Evolutionary conservation across 2,329 filamentous ascomycete species (phyloP), one percentile per base, ranked within the genome.

Genomic region (Verticillium longisporum): DNA sequence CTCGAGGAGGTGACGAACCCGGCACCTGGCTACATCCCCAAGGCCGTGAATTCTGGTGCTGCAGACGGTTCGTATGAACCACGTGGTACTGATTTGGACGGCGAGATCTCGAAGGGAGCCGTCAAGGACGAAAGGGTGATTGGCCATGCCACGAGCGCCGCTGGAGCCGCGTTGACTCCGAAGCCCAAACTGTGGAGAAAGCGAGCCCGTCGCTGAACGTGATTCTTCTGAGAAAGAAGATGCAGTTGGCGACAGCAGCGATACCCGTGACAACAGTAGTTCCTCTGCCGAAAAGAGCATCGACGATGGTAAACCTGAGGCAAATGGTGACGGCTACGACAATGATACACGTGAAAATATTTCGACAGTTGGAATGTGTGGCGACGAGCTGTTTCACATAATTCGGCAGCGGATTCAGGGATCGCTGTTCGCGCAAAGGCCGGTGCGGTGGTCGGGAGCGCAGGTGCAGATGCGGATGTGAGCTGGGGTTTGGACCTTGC

Each of bases 341-440:
- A 34, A 33, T 13, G 53, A 56, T 36, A 18, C 41, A 10, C 57
- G 13, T 21, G 64, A 68, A 50, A 72, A 70, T 61, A 67, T 75
- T 14, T 78, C 76, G 1, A 66, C 71, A 21, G 73, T 79, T 57
- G 77, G 75, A 15, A 70, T 68, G 18, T 80, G 78, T 59, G 78
- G 76, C 26, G 76, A 73, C 55, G 65, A 71, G 69, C 18, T 74
- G 73, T 18, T 73, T 73, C 62, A 79, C 76, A 32, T 80, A 78
- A 63, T 65, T 70, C 41, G 77, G 76, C n/a, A 77, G 74, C 62
- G 57, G 64, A 10, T 78, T 74, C 60, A 77, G 77, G 2, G 66
- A 74, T 61, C 80, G 79, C 70, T 81, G 78, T 70, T 78, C 75
- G 15, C 69, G 67, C 60, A 68, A 69, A 63, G 69, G 75, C 56